These are phyloP conservation scores for Neoboletus magnificus DNA, from an alignment of 768 basidiomycete species.

Conservation along the genomic window DNA sequence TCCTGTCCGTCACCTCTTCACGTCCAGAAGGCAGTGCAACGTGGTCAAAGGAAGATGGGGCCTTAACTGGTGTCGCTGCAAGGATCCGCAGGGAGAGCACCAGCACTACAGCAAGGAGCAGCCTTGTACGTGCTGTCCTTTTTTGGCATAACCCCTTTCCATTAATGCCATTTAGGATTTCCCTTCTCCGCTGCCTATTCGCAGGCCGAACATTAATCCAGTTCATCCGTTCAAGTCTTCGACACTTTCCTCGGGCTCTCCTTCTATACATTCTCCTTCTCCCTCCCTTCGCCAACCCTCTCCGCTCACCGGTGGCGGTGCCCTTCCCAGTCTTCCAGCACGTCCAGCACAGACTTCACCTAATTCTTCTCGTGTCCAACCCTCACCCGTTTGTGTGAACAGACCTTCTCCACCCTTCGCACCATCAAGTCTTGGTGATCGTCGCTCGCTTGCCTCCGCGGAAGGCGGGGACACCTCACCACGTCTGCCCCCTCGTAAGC, in stretches of 20 bases:
- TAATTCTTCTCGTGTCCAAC: constrained; percentile 40
- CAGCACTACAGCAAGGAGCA: constrained; percentile 37
- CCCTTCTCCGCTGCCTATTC: constrained; percentile 44
- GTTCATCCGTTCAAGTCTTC: constrained; percentile 51
- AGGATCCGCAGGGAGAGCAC: constrained; percentile 53
- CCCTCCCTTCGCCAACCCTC: constrained; percentile 47
- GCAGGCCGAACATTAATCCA: constrained; percentile 38
- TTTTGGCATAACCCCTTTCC: constrained; percentile 1
- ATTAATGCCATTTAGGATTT: constrained; percentile 30
- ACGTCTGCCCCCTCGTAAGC: constrained; percentile 41
- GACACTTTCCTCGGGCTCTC: constrained; percentile 48
- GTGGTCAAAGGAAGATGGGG: constrained; percentile 38
- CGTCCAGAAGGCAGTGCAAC: constrained; percentile 35
- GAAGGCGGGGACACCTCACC: constrained; percentile 35
- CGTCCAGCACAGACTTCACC: constrained; percentile 38
- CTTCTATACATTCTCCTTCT: constrained; percentile 47
- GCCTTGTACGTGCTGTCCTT: constrained; percentile 12
- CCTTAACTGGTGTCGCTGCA: constrained; percentile 37
- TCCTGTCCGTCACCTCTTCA: constrained; percentile 41
- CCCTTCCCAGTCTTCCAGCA: constrained; percentile 33
- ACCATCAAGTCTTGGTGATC: constrained; percentile 42
- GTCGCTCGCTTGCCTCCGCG: constrained; percentile 37
- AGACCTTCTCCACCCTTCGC: constrained; percentile 39
- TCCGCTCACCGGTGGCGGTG: constrained; percentile 35
- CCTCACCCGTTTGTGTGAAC: constrained; percentile 37